Evolutionary conservation across 2,329 filamentous ascomycete species (phyloP), one percentile per base, ranked within the genome.

Genomic region (Cordyceps militaris): DNA sequence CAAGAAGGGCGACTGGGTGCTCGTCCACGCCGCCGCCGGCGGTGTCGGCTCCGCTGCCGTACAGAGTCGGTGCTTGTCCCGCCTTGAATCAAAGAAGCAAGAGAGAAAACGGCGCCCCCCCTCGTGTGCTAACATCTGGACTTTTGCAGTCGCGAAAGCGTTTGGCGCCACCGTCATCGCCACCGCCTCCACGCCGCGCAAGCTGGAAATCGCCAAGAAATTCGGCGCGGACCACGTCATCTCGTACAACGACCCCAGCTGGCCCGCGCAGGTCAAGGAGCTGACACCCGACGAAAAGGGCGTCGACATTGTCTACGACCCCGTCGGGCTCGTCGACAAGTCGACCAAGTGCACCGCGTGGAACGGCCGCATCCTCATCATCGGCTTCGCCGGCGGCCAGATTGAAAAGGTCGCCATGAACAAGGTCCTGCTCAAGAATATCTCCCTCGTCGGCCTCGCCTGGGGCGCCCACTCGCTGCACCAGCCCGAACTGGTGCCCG

Each of bases 351-450:
- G 93, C 74, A 89, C 88, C 3, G 88, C 91, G 3, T 97, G 91
- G 92, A 96, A 96, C 71, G 93, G 89, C 1, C 82, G 92, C 13
- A 80, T 97, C 57, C 74, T 97, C 44, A 84, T 97, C 5, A 86
- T 97, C 63, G 93, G 93, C 0, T 97, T 97, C 69, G 91, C 92
- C 0, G 74, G 71, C 1, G 74, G 74, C 36, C 79, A 78, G 52
- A 96, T 97, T 64, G 93, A 97, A 74, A 95, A 94, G 75, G 84
- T 97, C 43, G 88, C 91, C 13, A 85, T 95, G 76, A 97, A 97
- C 72, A 87, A 93, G 71, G 90, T 97, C 26, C 73, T 97, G 61
- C 75, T 97, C 64, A 97, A 97, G 81, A 97, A 97, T 70, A 93
- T 97, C 62, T 87, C 85, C 62, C 77, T 97, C 13, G 88, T 97